Evolutionary conservation across 768 basidiomycete genomes (phyloP), one percentile per base, ranked within the genome.

Genomic region (Lyophyllum decastes): DNA sequence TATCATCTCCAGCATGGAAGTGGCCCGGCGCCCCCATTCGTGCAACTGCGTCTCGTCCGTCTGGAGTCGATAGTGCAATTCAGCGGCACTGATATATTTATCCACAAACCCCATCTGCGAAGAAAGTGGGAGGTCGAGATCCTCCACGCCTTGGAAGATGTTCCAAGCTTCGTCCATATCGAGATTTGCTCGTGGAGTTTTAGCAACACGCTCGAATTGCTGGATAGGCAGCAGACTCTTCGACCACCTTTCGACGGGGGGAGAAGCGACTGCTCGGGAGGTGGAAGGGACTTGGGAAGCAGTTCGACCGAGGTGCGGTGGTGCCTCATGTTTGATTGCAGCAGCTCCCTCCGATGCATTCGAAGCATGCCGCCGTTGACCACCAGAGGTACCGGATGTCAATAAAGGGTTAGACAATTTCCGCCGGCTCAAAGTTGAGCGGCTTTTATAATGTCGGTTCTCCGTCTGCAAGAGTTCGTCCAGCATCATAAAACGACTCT

Each of bases 111-210:
- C 64, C 17, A 72, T 25, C 16, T 27, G 38, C 2, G 50, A 47
- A 40, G 53, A 16, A 12, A 52, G 33, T 14, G 59, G 57, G 5
- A 61, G 26, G 21, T 59, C 45, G 16, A 59, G 59, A 17, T 59
- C 48, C 45, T 55, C 57, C 24, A 67, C 62, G n/a, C 60, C 40
- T 52, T 64, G 58, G 63, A 77, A 82, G 4, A 70, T 66, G 16
- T 64, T 51, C 81, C 81, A 82, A 10, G 77, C 77, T 10, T 69
- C 60, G 21, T 78, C 72, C 34, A 75, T 58, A 55, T 78, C 66
- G 48, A 81, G 62, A 16, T 71, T 61, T 48, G 56, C 43, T 10
- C 38, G 43, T 1, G 46, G 38, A 7, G 45, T 45, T 1, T 56
- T 40, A 4, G 33, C 10, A 7, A 66, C 51, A 10, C 49, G 50